Evolutionary conservation across 2,329 filamentous ascomycete species (phyloP), one percentile per base, ranked within the genome.

Genomic region (Coniosporium tulheliwenetii): DNA sequence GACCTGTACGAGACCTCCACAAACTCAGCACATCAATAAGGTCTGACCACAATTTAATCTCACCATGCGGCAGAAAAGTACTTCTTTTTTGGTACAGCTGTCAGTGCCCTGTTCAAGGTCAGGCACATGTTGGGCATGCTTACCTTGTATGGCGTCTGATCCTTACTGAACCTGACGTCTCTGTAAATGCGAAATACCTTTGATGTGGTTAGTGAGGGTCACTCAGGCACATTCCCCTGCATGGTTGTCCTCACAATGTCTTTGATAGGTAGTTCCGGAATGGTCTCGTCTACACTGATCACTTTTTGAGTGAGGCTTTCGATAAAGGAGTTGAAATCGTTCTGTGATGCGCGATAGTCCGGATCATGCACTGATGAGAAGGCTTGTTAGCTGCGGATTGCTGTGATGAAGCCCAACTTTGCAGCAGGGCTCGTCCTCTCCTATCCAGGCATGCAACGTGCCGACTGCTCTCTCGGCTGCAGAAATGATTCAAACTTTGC

Each of bases 111-210:
- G 19, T 26, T 26, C 19, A 26, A 7, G 19, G 7, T 26, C 19
- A 26, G 7, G 19, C 19, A 26, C 19, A 26, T 26, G 19, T 26
- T 26, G 19, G 19, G 19, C 19, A 29, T 37, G 47, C 66, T 51
- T 62, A 82, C 82, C 71, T 93, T 93, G 66, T 93, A 94, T 0
- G 87, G 86, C 2, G 85, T 91, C 14, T 75, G 81, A 52, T 93
- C 79, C 49, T 84, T 81, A 52, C 73, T 82, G 62, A 93, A 94
- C 41, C 86, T 76, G 36, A 91, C 72, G 51, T 94, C 86, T 50
- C 86, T 71, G 60, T 93, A 85, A 44, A 94, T 91, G 45, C 86
- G 79, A 57, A 89, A 93, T 38, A 85, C 67, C 72, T 77, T 46
- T 15, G 19, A 26, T 42, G 38, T 38, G 35, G 33, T 39, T 10